Conservation (phyloP, 2,329 filamentous ascomycete species). For the Pleomassaria siparia region DNA sequence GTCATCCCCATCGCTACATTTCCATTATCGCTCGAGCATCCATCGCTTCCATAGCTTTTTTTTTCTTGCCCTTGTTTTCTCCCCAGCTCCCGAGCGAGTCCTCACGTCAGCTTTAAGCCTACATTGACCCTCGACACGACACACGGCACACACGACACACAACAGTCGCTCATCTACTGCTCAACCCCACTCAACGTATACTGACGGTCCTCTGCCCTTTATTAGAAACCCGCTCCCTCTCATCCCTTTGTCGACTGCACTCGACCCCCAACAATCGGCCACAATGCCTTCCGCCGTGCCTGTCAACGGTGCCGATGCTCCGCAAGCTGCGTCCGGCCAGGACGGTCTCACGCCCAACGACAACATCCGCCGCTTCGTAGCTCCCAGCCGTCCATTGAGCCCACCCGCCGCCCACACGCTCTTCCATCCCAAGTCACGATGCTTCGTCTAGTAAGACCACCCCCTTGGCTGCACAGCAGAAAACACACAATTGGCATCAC, state of each 20-base stretch:
- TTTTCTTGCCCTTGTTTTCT: constrained; percentile 25
- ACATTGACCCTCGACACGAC: constrained; percentile 2
- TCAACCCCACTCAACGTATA: neutral
- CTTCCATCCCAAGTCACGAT: constrained; percentile 99
- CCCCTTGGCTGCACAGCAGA: neutral
- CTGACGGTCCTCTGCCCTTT: neutral
- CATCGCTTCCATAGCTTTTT: constrained; percentile 27
- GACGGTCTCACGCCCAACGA: constrained; percentile 77
- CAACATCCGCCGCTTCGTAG: constrained; percentile 95
- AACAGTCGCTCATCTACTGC: neutral
- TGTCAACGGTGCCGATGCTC: constrained; percentile 34
- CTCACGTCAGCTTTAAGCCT: constrained; percentile 38
- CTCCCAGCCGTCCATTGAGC: constrained; percentile 88
- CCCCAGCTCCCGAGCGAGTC: constrained; percentile 11
- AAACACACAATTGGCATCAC: constrained; percentile 3
- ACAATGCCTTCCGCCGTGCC: constrained; percentile 50
- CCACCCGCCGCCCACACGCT: constrained; percentile 85
- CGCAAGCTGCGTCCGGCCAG: constrained; percentile 32
- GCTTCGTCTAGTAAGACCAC: constrained; percentile 84
- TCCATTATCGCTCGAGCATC: constrained; percentile 17
- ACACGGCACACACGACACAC: neutral
- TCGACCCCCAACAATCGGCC: constrained; percentile 22
- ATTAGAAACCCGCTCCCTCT: neutral
- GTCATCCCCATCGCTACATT: neutral
- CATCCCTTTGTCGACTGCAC: neutral